Evolutionary conservation across 352 stramenopile genomes (phyloP).

Genomic region (Ophiocytium majus): DNA sequence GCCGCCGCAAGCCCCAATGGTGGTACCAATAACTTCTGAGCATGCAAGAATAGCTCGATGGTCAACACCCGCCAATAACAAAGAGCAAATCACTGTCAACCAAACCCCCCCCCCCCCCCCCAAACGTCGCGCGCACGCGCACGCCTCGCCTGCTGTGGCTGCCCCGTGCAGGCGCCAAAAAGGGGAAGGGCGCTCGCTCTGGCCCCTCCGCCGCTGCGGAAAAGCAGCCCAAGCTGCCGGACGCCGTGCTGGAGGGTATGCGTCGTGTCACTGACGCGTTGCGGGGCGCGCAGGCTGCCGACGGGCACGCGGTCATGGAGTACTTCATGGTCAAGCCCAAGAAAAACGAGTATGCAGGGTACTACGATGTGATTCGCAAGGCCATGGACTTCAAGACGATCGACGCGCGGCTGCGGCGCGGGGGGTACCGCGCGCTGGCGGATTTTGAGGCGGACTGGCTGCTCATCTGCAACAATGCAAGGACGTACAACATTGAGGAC

Average conservation of each 20-base stretch:
- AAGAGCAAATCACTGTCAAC: no score
- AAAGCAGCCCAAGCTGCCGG: not conserved
- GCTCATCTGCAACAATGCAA: not conserved
- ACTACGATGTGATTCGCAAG: constrained; percentile 21
- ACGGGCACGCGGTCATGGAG: not conserved
- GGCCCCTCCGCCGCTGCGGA: not conserved
- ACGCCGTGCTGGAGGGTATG: not conserved
- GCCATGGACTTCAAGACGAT: constrained; percentile 20
- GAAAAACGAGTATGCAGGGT: constrained; percentile 21
- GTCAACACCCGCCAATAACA: no score
- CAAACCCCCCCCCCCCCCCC: no score
- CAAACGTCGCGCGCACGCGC: no score
- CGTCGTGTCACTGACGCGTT: not conserved
- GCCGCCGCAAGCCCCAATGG: no score
- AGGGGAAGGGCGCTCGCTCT: not conserved
- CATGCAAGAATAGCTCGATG: no score
- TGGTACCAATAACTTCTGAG: no score
- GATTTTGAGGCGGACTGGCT: constrained; percentile 14
- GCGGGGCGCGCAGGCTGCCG: not conserved
- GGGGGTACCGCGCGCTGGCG: not conserved
- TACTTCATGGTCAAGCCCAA: not conserved
- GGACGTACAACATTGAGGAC: constrained; percentile 3
- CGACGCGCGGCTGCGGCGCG: not conserved
- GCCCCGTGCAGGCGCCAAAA: not conserved
- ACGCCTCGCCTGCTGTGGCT: not conserved